A percentile compares a stretch with the other conserved stretches of the same genome.
phyloP scores from a whole-genome alignment of 176 grass and related monocot species.

The Triticum timopheevii region DNA sequence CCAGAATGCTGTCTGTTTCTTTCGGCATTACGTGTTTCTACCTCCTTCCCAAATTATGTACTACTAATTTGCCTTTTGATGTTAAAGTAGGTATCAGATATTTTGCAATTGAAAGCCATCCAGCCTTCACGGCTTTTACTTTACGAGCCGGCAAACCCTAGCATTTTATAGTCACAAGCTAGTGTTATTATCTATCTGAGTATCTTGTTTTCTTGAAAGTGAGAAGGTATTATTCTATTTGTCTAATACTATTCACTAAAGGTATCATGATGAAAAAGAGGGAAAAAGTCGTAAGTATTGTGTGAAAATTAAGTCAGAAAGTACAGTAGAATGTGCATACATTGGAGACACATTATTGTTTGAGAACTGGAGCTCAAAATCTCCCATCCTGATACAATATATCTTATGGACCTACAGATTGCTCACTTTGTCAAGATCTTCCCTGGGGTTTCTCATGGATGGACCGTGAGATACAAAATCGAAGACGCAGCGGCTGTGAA shows the following conservation, averaged over 20 bases:
- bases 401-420: constrained; percentile 29
- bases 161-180: neutral
- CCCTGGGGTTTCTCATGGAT: constrained; percentile 69
- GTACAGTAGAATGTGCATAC: neutral
- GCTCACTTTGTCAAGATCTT: constrained; percentile 60
- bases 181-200: neutral
- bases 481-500: constrained; percentile 44
- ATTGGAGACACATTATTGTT: neutral
- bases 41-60: neutral
- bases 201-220: neutral
- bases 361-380: neutral
- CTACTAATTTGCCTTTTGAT: neutral
- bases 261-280: neutral
- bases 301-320: neutral
- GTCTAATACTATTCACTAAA: neutral
- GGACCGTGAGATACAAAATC: constrained; percentile 55
- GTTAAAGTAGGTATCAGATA: neutral
- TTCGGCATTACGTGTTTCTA: neutral
- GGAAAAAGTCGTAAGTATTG: neutral
- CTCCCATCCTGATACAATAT: neutral
- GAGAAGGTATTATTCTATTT: neutral
- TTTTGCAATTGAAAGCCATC: neutral
- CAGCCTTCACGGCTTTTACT: neutral
- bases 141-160: neutral
- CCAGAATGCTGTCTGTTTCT: neutral